Base-by-base conservation (phyloP, 768 basidiomycete genomes). In the Leccinum boreale region DNA sequence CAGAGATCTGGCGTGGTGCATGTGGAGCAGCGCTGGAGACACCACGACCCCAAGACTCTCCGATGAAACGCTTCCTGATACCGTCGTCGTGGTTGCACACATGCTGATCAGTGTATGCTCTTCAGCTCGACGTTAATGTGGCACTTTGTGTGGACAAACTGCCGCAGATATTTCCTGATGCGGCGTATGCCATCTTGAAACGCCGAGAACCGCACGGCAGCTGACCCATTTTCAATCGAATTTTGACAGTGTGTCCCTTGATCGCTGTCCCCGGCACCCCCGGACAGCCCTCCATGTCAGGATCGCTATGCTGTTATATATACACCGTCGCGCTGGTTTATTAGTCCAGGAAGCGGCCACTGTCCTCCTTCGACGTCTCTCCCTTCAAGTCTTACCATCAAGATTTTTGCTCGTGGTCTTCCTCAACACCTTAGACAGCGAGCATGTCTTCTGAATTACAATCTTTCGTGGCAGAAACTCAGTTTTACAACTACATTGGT, bases 401-500 rank as follows among this genome's bases (percentile, higher is more conserved):
- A 42, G 39, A 9, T 9, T 10, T 19, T 42, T 11, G 9, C 10
- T 42, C n/a, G 9, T 19, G n/a, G n/a, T 19, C n/a, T 19, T 42
- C n/a, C 39, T 42, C 39, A 19, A 42, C n/a, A 6, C 15, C n/a
- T 42, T 11, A n/a, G 39, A n/a, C 17, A 19, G 39, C n/a, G 5
- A 42, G n/a, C 36, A 39, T 42, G 39, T 42, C 45, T 47, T 63
- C 64, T n/a, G 55, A 52, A 28, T 21, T 57, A 31, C 42, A 35
- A 15, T 52, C 59, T 11, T 3, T 15, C 1, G 57, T 66, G 17
- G 61, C 49, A 28, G 15, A 4, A 0, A 11, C 65, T 36, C 57
- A 49, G 23, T 19, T 68, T n/a, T 5, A 2, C 7, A 49, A 68
- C 50, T 65, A 50, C 49, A 1, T 55, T 14, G 4, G 57, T 15